Conservation (phyloP, 2,329 filamentous ascomycete species). For the Fusarium stilboides region DNA sequence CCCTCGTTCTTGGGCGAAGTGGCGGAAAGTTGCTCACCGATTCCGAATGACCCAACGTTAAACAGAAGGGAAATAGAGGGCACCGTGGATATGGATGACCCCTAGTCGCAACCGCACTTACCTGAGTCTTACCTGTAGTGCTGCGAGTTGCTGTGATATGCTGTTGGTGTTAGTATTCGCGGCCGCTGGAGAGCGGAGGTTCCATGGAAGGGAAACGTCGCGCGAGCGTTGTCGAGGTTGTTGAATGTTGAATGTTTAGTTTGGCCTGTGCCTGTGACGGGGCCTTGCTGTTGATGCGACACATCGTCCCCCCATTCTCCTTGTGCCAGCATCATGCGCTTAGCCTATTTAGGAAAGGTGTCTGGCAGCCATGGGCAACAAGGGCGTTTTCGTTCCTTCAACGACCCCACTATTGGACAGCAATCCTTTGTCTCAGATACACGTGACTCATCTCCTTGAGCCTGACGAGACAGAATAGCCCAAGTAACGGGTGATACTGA, state of each 20-base stretch:
- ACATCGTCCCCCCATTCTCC: slow-evolving; percentile 51
- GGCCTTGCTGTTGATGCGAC: slow-evolving; percentile 50
- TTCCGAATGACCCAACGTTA: slow-evolving; percentile 39
- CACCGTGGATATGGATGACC: slow-evolving; percentile 22
- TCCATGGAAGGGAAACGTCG: slow-evolving; percentile 46
- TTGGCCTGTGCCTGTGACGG: slow-evolving; percentile 46
- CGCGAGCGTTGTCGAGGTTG: slow-evolving; percentile 47
- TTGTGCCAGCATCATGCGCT: slow-evolving; percentile 42
- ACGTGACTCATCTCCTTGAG: slow-evolving; percentile 45
- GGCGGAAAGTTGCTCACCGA: slow-evolving; percentile 49
- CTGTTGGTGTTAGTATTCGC: slow-evolving; percentile 46
- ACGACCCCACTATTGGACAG: slow-evolving; percentile 46
- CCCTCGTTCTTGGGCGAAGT: slow-evolving; percentile 30
- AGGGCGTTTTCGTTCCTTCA: slow-evolving; percentile 35
- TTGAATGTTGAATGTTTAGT: slow-evolving; percentile 48
- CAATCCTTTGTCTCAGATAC: slow-evolving; percentile 35
- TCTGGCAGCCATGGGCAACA: slow-evolving; percentile 55
- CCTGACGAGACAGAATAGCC: slow-evolving; percentile 3
- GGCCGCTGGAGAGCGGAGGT: slow-evolving; percentile 49
- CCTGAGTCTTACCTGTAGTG: slow-evolving; percentile 39
- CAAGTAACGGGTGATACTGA: background rate
- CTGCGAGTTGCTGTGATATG: slow-evolving; percentile 24
- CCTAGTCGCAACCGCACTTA: slow-evolving; percentile 39
- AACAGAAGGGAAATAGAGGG: slow-evolving; percentile 28
- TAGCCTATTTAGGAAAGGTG: slow-evolving; percentile 43